Base-by-base conservation (phyloP, 139 green algal genomes). In the Edaphochlamys debaryana region DNA sequence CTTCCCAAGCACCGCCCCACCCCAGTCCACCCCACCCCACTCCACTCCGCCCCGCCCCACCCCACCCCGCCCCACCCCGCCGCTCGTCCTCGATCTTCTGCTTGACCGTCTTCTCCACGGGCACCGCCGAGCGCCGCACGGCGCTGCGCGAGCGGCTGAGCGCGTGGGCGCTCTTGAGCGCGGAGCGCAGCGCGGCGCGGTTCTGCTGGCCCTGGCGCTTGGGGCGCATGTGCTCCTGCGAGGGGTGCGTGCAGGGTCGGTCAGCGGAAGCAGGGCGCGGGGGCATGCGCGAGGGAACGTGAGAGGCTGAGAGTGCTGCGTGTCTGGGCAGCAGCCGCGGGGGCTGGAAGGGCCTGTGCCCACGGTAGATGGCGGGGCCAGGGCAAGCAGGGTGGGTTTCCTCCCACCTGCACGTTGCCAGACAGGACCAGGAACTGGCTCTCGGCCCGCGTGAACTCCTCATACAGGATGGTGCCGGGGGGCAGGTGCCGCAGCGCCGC, bases 51-150 rank as follows among this genome's bases (percentile, higher is more conserved):
- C n/a, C n/a, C n/a, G n/a, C n/a, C n/a, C n/a, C n/a, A n/a, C n/a
- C n/a, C n/a, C n/a, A n/a, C 54, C 45, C 41, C 8, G 41, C 0
- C 70, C 6, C 58, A 81, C 75, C 62, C 37, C 45, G 62, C 22
- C 75, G 75, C 40, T 81, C 75, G 11, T 81, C 75, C 60, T 81
- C 75, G 30, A 81, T 81, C 60, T 72, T 81, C 62, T 81, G 58
- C 75, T 58, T 58, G 0, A 81, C 75, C 11, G 22, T 70, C 64
- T 42, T 42, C 22, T 11, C 30, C 27, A 7, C 60, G 4, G 30
- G 22, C 20, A n/a, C n/a, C 30, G 30, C 60, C 60, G 60, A 4
- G 40, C 36, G n/a, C n/a, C 38, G 2, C 36, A 19, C 36, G 1
- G 22, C 66, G 29, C 38, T 52, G 15, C 36, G 13, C 1, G 23